Evolutionary conservation across 2,329 filamentous ascomycete species (phyloP).

Genomic region (Nothopassalora personata): DNA sequence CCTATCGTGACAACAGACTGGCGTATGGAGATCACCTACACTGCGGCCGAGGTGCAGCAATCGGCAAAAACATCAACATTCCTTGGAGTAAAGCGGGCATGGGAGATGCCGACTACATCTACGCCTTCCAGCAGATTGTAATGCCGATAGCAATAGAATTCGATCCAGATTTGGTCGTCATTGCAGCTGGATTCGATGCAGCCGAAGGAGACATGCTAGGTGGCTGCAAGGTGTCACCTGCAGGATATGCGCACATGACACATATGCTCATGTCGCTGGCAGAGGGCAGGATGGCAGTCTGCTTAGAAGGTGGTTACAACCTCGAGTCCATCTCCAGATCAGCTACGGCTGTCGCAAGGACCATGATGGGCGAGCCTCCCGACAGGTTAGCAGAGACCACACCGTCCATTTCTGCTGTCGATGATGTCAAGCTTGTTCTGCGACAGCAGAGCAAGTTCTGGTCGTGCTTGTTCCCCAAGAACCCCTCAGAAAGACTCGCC

Average conservation of each 20-base stretch:
- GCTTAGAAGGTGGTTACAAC: constrained; percentile 94
- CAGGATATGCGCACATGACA: constrained; percentile 96
- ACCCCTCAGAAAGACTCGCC: constrained; percentile 32
- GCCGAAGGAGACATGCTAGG: constrained; percentile 89
- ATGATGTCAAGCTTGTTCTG: constrained; percentile 54
- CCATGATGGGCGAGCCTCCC: constrained; percentile 92
- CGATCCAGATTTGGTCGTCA: constrained; percentile 86
- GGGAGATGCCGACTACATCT: constrained; percentile 95
- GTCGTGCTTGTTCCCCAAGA: constrained; percentile 76
- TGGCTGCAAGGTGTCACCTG: constrained; percentile 83
- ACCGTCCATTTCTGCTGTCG: constrained; percentile 49
- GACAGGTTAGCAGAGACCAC: constrained; percentile 48
- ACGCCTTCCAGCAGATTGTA: constrained; percentile 89
- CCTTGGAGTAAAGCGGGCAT: constrained; percentile 68
- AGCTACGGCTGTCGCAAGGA: constrained; percentile 82
- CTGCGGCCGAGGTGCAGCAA: constrained; percentile 53
- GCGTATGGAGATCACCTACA: constrained; percentile 55
- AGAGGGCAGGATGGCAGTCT: constrained; percentile 82
- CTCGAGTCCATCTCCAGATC: constrained; percentile 87
- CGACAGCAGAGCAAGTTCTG: constrained; percentile 64
- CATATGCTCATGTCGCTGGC: constrained; percentile 98
- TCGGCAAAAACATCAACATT: constrained; percentile 63
- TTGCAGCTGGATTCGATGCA: constrained; percentile 93
- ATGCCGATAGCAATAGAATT: constrained; percentile 97
- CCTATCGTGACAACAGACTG: constrained; percentile 51